These are phyloP conservation scores for Syncephalastrum contaminatum DNA, from an alignment of 371 early-diverging fungal genomes.

Conservation along the genomic window DNA sequence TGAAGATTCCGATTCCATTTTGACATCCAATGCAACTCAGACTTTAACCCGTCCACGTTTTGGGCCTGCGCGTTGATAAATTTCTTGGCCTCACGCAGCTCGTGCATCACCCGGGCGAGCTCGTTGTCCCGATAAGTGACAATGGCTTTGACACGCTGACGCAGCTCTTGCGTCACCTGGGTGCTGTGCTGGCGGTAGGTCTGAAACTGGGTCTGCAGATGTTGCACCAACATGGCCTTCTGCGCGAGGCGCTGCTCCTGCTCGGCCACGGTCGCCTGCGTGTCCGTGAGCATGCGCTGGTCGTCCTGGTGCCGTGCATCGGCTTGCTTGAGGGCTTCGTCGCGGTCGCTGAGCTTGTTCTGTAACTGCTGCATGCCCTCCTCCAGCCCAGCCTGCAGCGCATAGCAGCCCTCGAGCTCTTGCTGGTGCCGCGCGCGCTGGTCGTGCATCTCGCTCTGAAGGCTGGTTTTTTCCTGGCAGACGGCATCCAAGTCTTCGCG, in stretches of 20 bases:
- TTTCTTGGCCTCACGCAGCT: conserved; percentile 36
- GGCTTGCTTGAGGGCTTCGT: conserved; percentile 3
- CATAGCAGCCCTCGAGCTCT: conserved; percentile 9
- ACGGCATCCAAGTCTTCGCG: conserved; percentile 4
- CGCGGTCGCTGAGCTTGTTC: conserved; percentile 5
- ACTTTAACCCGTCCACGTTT: conserved; percentile 29
- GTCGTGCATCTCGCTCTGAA: conserved; percentile 9
- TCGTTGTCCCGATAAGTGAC: too few relatives aligned
- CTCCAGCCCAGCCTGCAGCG: conserved; percentile 6
- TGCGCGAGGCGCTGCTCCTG: conserved; percentile 5
- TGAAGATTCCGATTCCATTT: conserved; percentile 26
- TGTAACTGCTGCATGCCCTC: conserved; percentile 12
- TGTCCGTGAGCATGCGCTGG: conserved; percentile 8
- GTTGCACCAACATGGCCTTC: conserved; percentile 5
- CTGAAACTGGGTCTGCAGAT: conserved; percentile 22
- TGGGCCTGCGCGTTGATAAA: conserved; percentile 39
- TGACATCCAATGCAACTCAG: conserved; percentile 36
- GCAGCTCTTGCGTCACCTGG: conserved; percentile 19
- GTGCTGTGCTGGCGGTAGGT: conserved; percentile 17
- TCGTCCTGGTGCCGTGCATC: conserved; percentile 7
- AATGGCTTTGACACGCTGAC: conserved; percentile 6
- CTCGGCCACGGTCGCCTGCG: conserved; percentile 11
- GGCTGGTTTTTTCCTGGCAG: conserved; percentile 3
- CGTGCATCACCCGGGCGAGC: conserved; percentile 10
- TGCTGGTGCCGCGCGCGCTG: conserved; percentile 6